Evolutionary conservation across 768 basidiomycete genomes (phyloP), one percentile per base, ranked within the genome.

Genomic region (Psilocybe subaeruginosa): DNA sequence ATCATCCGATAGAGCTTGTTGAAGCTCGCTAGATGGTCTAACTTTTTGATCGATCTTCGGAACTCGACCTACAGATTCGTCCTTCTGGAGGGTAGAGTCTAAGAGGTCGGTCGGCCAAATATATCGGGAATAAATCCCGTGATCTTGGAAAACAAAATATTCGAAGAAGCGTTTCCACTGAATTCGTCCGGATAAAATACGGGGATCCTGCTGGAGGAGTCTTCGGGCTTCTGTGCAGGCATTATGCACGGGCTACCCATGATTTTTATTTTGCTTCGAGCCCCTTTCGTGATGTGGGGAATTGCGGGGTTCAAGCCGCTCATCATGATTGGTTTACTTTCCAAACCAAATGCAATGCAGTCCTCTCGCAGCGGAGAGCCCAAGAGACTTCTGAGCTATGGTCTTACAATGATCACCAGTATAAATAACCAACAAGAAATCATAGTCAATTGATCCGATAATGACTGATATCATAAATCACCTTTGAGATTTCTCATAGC

Each of bases 131-230:
- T 54, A 45, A 23, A 43, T 49, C 56, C 56, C 62, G 56, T 55
- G 53, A 60, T 60, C 52, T 45, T 23, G 27, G 39, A 62, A 39
- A 30, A 56, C 17, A 31, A 56, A 52, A 51, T 56, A 43, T 35
- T 12, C 41, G 43, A 17, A 47, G 47, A 53, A 43, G 37, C 29
- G 30, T 41, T 64, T 47, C 37, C 51, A 57, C 49, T 60, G 48
- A 48, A 47, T 53, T 57, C 33, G 39, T 16, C 47, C 67, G 67
- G 60, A 64, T 54, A 66, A 64, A 64, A 45, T 7, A 41, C 64
- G 67, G 64, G 59, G 14, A 8, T 17, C 47, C 29, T 31, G n/a
- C 23, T 47, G 17, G 48, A 55, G 35, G 39, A 8, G 27, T 35
- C 19, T 4, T 30, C 19, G n/a, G 43, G 6, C 12, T n/a, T 56